Evolutionary conservation across 225 moss, liverwort and hornwort species (phyloP), one percentile per base, ranked within the genome.

Genomic region (Ulota crispa): DNA sequence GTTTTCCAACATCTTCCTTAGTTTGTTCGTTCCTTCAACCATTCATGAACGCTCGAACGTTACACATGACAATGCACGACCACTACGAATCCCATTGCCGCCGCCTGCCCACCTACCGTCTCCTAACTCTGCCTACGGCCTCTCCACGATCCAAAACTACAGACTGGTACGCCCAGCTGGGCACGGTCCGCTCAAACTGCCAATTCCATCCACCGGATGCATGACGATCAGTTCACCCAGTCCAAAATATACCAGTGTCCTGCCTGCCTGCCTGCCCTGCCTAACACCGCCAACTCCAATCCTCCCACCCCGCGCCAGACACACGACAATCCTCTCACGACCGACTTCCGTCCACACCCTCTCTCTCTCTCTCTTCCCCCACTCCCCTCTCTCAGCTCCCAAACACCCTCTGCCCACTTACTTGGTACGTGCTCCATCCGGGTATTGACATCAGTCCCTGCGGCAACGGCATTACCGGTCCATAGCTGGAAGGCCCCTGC

Each of bases 361-460:
- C 36, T 20, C 42, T 31, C 70, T 7, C 60, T 1, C 45, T 32
- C 24, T 9, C 54, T 53, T 64, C 6, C 50, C 50, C 50, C 50
- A 4, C 18, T 50, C 16, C 41, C 47, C 72, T 64, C 23, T 13
- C 54, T 27, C 23, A 2, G 39, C 15, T 42, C 34, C 42, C 52
- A 68, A n/a, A n/a, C n/a, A n/a, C n/a, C n/a, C n/a, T 21, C 70
- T 64, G 47, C 69, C 78, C 70, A 77, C 93, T 91, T 90, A 96
- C 99, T 93, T 94, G 99, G 87, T 96, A 99, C 53, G 98, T 91
- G 78, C 88, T 99, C 99, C 99, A 99, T 60, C 94, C 94, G 82
- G 96, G 92, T 90, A 99, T 89, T 78, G 94, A 93, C 88, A 99
- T 93, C 20, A 99, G 87, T 55, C 96, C 94, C 85, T 95, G 98